These are phyloP conservation scores for Coniochaeta pulveracea DNA, from an alignment of 2,329 filamentous ascomycete species.

Conservation along the genomic window DNA sequence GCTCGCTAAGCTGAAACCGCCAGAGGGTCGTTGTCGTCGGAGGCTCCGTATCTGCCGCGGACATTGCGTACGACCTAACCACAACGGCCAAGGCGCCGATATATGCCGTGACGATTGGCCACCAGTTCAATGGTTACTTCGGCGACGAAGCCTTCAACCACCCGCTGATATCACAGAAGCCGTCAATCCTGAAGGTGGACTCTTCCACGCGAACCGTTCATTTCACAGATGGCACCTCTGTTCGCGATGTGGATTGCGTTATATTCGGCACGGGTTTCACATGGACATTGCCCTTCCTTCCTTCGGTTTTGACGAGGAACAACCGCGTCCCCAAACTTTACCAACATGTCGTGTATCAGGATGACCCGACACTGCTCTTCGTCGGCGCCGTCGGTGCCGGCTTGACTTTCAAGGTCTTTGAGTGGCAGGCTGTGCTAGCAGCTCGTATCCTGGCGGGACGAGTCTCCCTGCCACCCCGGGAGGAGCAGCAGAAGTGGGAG, in stretches of 20 bases:
- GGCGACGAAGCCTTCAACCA: slow-evolving; percentile 49
- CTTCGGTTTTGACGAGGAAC: slow-evolving; percentile 35
- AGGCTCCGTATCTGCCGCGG: slow-evolving; percentile 52
- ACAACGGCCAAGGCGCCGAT: slow-evolving; percentile 33
- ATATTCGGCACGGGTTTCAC: slow-evolving; percentile 58
- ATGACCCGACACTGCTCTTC: slow-evolving; percentile 44
- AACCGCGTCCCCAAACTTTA: slow-evolving; percentile 45
- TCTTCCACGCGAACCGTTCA: slow-evolving; percentile 28
- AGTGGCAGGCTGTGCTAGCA: slow-evolving; percentile 55
- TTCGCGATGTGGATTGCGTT: slow-evolving; percentile 45
- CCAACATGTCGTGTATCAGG: slow-evolving; percentile 43
- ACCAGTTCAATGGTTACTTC: slow-evolving; percentile 40
- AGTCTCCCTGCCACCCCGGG: slow-evolving; percentile 32
- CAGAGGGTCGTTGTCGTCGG: slow-evolving; percentile 51
- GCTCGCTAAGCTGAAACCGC: neutral
- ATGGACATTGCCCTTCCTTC: slow-evolving; percentile 52
- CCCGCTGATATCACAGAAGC: slow-evolving; percentile 33
- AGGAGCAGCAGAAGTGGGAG: slow-evolving; percentile 46
- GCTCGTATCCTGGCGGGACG: slow-evolving; percentile 47
- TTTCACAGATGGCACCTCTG: slow-evolving; percentile 41
- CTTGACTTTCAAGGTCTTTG: slow-evolving; percentile 57
- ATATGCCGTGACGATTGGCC: slow-evolving; percentile 37
- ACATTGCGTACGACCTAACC: slow-evolving; percentile 44
- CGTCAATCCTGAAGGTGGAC: slow-evolving; percentile 27
- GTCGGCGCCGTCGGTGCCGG: slow-evolving; percentile 45